Evolutionary conservation across 495 filamentous ascomycete genomes (phyloP), one percentile per base, ranked within the genome.

Genomic region (Beverwykella pulmonaria): DNA sequence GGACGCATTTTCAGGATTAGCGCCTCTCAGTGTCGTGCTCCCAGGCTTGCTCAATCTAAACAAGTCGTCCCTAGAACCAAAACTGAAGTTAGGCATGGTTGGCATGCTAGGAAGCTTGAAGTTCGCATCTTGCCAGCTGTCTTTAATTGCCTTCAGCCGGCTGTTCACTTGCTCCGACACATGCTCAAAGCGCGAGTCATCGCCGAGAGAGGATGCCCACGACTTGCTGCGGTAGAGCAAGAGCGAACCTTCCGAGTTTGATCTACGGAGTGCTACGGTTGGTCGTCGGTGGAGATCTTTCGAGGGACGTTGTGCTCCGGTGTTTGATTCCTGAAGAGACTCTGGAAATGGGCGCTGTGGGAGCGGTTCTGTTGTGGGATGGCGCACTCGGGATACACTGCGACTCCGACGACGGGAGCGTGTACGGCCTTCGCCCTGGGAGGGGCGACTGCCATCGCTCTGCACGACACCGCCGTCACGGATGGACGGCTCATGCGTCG

Each of bases 81-180:
- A 72, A 50, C 61, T 69, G 53, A 76, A 68, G 53, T 70, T 75
- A 46, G 75, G 64, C 58, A 78, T 61, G 0, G 70, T 66, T 12
- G 72, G 85, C 59, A 93, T 78, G 65, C 83, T 81, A 14, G 85
- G 87, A 65, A 90, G 72, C 57, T 86, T 87, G 75, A 92, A 90
- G 61, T 83, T 91, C 12, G 88, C 87, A 71, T 93, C 93, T 75
- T 88, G 86, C 64, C 88, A 84, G 74, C 87, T 95, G 73, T 98
- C 93, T 71, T 86, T 89, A 75, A 98, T 94, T 1, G 93, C 93
- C 78, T 96, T 96, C 69, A 94, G 79, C 29, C 93, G 84, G 61
- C 89, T 91, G 69, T 97, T 98, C 59, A 92, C 88, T 72, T 91
- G 87, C 53, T 87, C 84, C 49, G 88, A 84, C 7, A 95, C 85